phyloP scores from a whole-genome alignment of 2,329 filamentous ascomycete genomes.

The Xylaria hypoxylon region DNA sequence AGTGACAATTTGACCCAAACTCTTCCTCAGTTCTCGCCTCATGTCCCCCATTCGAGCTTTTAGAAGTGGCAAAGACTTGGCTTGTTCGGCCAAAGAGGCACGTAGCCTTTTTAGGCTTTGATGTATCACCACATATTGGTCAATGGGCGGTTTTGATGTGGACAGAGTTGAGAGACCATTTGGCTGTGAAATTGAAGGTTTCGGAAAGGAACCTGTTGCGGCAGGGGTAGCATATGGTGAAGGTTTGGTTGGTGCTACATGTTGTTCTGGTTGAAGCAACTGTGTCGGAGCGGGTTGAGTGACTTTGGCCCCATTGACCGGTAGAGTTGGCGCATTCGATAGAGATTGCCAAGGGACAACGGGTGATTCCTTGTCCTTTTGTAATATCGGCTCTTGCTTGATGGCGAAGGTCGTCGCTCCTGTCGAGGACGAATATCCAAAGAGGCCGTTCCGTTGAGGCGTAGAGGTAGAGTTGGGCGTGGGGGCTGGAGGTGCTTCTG shows the following conservation, averaged over 20 bases:
- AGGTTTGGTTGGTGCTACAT: conserved; percentile 13
- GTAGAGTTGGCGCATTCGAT: conserved; percentile 28
- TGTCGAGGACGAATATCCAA: conserved; percentile 1
- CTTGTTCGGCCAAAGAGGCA: conserved; percentile 61
- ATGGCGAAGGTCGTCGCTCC: neutral
- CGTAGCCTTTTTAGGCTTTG: conserved; percentile 72
- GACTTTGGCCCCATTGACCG: conserved; percentile 41
- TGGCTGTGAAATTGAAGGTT: conserved; percentile 34
- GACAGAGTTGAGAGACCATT: conserved; percentile 36
- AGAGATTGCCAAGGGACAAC: neutral
- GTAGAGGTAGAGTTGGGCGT: conserved; percentile 4
- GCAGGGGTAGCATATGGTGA: conserved; percentile 35
- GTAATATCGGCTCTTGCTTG: conserved; percentile 31
- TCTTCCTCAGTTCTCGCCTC: conserved; percentile 76
- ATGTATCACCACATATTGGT: conserved; percentile 70
- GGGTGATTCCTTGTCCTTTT: conserved; percentile 30
- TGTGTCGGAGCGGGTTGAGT: conserved; percentile 22
- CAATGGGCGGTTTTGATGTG: conserved; percentile 44
- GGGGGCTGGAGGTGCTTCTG: conserved; percentile 43
- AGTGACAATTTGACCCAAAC: conserved; percentile 76
- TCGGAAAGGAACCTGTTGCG: conserved; percentile 14
- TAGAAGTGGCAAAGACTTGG: conserved; percentile 66
- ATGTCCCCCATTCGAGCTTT: conserved; percentile 77
- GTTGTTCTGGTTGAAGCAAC: neutral
- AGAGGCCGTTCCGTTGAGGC: conserved; percentile 21